phyloP scores from a whole-genome alignment of 495 filamentous ascomycete species.

The Xylaria sp. region DNA sequence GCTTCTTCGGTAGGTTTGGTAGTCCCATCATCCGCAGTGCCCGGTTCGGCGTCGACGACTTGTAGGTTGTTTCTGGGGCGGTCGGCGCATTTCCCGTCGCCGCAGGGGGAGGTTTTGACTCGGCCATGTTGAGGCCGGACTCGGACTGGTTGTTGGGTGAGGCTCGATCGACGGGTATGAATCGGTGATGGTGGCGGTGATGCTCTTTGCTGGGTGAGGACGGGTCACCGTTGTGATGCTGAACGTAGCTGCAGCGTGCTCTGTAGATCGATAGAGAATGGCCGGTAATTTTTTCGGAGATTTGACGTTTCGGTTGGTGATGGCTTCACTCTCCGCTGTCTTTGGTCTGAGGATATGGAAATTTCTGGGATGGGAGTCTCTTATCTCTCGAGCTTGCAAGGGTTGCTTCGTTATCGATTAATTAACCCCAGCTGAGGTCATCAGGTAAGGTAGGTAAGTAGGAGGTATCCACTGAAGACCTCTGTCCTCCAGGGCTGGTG shows the following conservation, averaged over 20 bases:
- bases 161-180: neutral
- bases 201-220: neutral
- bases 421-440: neutral
- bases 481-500: no score
- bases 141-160: neutral
- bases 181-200: neutral
- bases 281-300: neutral
- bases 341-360: conserved; percentile 7
- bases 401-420: conserved; percentile 13
- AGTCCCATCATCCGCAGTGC: conserved; percentile 81
- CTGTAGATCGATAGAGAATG: neutral
- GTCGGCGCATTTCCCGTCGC: conserved; percentile 24
- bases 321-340: neutral
- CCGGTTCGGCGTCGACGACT: conserved; percentile 66
- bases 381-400: conserved; percentile 3
- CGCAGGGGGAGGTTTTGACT: conserved; percentile 19
- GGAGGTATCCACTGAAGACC: no score
- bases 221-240: neutral
- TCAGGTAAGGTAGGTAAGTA: neutral
- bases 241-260: neutral
- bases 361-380: conserved; percentile 16
- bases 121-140: conserved; percentile 20
- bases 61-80: conserved; percentile 43
- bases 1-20: conserved; percentile 78
- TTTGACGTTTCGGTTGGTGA: neutral